A percentile compares a stretch with the other conserved stretches of the same genome.
Conservation (phyloP, 805 yeast genomes). For the Hanseniaspora vineae region DNA sequence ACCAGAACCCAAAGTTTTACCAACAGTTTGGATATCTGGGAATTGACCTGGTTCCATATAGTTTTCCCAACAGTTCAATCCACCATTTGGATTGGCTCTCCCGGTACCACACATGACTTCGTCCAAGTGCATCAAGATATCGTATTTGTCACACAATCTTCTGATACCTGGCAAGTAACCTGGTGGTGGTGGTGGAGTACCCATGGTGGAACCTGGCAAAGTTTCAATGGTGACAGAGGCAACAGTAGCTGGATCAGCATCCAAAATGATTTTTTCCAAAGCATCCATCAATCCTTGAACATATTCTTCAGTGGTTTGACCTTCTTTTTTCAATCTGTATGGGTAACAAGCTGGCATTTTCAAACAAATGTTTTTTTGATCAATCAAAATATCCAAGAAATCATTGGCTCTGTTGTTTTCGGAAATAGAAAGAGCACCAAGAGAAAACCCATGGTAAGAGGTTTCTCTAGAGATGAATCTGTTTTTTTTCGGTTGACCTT, state of each 20-base stretch:
- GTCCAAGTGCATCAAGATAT: slow-evolving; percentile 35
- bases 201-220: slow-evolving; percentile 34
- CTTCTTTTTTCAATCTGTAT: slow-evolving; percentile 19
- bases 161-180: slow-evolving; percentile 35
- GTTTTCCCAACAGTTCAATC: slow-evolving; percentile 35
- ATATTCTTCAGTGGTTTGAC: slow-evolving; percentile 30
- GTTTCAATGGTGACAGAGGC: slow-evolving; percentile 34
- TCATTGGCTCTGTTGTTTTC: slow-evolving; percentile 25
- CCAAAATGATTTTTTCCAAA: slow-evolving; percentile 30
- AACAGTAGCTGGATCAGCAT: slow-evolving; percentile 32
- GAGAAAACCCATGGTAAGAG: slow-evolving; percentile 39
- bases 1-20: slow-evolving; percentile 39
- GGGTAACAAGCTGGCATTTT: slow-evolving; percentile 25
- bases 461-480: slow-evolving; percentile 31
- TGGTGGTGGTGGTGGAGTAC: slow-evolving; percentile 32
- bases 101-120: slow-evolving; percentile 51
- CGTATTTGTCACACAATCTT: slow-evolving; percentile 38
- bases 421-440: slow-evolving; percentile 32
- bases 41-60: slow-evolving; percentile 24
- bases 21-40: slow-evolving; percentile 37
- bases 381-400: slow-evolving; percentile 21
- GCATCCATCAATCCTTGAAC: slow-evolving; percentile 26
- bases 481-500: slow-evolving; percentile 28
- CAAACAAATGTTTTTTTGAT: slow-evolving; percentile 15
- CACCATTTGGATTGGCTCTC: slow-evolving; percentile 30